Evolutionary conservation across 192 early-diverging fungal species (phyloP).

Genomic region (Rhizophagus clarus): DNA sequence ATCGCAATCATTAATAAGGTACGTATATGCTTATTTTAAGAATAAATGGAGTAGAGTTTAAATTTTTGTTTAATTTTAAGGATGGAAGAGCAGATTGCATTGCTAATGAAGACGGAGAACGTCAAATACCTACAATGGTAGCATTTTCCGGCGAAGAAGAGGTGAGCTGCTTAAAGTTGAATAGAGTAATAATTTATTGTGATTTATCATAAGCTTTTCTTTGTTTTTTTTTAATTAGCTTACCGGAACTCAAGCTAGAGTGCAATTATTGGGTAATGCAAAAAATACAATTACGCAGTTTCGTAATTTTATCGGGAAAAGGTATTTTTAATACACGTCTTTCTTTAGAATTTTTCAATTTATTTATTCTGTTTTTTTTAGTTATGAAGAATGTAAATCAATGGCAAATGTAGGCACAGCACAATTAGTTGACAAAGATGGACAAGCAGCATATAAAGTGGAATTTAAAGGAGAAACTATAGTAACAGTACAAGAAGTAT

Average conservation of each 20-base stretch:
- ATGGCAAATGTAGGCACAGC: slow-evolving; percentile 45
- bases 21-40: neutral
- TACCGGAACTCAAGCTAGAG: slow-evolving; percentile 73
- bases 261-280: slow-evolving; percentile 86
- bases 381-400: slow-evolving; percentile 38
- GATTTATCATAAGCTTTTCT: neutral
- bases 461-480: slow-evolving; percentile 59
- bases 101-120: slow-evolving; percentile 98
- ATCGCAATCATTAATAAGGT: slow-evolving; percentile 84
- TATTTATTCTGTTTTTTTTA: neutral
- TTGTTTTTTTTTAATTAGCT: slow-evolving; percentile 27
- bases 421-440: slow-evolving; percentile 59
- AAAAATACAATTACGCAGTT: slow-evolving; percentile 91
- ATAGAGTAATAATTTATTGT: neutral
- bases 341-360: neutral
- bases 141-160: slow-evolving; percentile 92
- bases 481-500: slow-evolving; percentile 73
- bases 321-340: slow-evolving; percentile 48
- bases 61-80: slow-evolving; percentile 35
- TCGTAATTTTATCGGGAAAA: slow-evolving; percentile 81
- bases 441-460: slow-evolving; percentile 64
- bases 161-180: slow-evolving; percentile 45
- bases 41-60: neutral
- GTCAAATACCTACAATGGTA: slow-evolving; percentile 91
- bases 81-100: slow-evolving; percentile 80